Evolutionary conservation across 169 alveolate genomes (phyloP), one percentile per base, ranked within the genome.

Genomic region (Plasmodium adleri): DNA sequence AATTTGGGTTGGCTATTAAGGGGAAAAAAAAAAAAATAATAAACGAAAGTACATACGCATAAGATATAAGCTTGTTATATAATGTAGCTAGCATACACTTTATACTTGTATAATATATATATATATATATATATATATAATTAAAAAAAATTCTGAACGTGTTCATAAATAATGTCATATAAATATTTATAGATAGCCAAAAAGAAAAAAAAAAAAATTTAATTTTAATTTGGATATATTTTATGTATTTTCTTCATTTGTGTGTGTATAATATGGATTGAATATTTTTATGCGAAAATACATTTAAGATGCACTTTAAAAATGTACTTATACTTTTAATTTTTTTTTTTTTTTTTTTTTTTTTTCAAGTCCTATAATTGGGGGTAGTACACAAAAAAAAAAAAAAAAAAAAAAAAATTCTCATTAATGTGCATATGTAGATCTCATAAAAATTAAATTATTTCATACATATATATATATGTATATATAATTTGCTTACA

Each of bases 41-140:
- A 39, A 39, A 39, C 47, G 9, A 39, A 68, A 45, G 63, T 45
- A 68, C 76, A 68, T 43, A 24, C 15, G 62, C 74, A 66, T 68
- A 60, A 74, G 58, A 75, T 43, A 72, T n/a, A 52, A 64, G 66
- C n/a, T 74, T 76, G 49, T 32, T 8, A 22, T 66, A 32, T 52
- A 10, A 8, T 13, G 75, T 76, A 56, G 89, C 66, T 76, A 50
- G 76, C 62, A 22, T 64, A 49, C 12, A 17, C 13, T 43, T 15
- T 5, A 26, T 26, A 24, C 20, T 63, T 63, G 12, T 20, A 15
- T 70, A 70, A 15, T n/a, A 49, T 13, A 17, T 15, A 12, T 22
- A 71, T 20, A 49, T 1, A n/a, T 32, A 28, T 39, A 32, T 47
- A 50, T 49, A 22, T 71, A 71, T 24, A 24, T 20, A 50, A 71